A percentile compares a stretch with the other conserved stretches of the same genome.
phyloP scores from a whole-genome alignment of 441 rosid genomes.

The Populus trichocarpa region DNA sequence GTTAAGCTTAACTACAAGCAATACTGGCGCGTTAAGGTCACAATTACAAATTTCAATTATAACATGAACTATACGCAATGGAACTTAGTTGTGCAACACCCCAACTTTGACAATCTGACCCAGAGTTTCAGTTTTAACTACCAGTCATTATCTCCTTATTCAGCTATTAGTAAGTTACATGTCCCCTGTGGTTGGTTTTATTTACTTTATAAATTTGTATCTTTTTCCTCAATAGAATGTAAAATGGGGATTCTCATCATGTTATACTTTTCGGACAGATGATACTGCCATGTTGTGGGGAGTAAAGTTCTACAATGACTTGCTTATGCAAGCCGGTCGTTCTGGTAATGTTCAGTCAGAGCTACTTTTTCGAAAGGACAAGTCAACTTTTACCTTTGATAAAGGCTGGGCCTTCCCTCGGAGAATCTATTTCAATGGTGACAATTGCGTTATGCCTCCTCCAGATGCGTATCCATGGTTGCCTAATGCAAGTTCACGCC shows the following conservation, averaged over 20 bases:
- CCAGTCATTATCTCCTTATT: slow-evolving; percentile 57
- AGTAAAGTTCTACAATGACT: slow-evolving; percentile 70
- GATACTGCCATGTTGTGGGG: slow-evolving; percentile 90
- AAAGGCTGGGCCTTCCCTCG: slow-evolving; percentile 94
- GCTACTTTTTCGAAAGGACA: slow-evolving; percentile 68
- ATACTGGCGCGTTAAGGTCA: slow-evolving; percentile 82
- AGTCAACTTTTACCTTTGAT: slow-evolving; percentile 68
- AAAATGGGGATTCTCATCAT: background rate
- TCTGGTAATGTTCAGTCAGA: slow-evolving; percentile 83
- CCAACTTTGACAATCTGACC: slow-evolving; percentile 79
- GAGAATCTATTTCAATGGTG: slow-evolving; percentile 80
- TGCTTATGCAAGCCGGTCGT: slow-evolving; percentile 77
- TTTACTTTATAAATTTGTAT: background rate
- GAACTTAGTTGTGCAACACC: slow-evolving; percentile 87
- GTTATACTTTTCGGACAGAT: slow-evolving; percentile 40
- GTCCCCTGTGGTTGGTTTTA: background rate
- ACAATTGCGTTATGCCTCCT: slow-evolving; percentile 89
- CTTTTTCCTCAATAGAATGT: background rate
- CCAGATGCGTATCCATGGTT: slow-evolving; percentile 84
- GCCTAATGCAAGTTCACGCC: slow-evolving; percentile 55
- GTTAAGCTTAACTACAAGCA: slow-evolving; percentile 71
- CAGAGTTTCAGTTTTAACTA: slow-evolving; percentile 64
- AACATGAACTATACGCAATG: slow-evolving; percentile 72
- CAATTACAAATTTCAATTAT: slow-evolving; percentile 82
- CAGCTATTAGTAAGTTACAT: slow-evolving; percentile 54